A percentile compares a stretch with the other conserved stretches of the same genome.
Conservation (phyloP, 345 rosid genomes). For the Moricandia arvensis region DNA sequence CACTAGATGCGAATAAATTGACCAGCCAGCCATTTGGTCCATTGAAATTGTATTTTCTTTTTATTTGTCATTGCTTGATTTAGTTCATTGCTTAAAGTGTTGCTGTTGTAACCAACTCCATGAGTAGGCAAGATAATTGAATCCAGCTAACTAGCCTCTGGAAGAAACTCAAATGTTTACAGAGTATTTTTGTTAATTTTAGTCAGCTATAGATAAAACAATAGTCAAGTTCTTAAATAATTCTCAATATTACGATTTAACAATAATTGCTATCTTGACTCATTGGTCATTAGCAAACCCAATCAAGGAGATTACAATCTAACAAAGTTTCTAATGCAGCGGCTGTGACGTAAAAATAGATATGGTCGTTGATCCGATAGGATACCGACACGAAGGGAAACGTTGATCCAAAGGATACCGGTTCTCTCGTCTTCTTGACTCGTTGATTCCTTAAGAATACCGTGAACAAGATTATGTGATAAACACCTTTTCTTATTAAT, state of each 20-base stretch:
- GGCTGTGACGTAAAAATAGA: too few species aligned
- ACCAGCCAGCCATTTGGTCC: not conserved
- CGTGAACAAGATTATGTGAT: too few species aligned
- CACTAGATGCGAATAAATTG: not conserved
- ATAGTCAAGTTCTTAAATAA: not conserved
- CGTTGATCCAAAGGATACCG: too few species aligned
- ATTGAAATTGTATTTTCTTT: not conserved
- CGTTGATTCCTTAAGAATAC: too few species aligned
- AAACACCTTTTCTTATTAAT: too few species aligned
- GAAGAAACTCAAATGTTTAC: not conserved
- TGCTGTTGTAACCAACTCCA: constrained; percentile 31
- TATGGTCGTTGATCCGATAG: too few species aligned
- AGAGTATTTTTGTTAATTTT: not conserved
- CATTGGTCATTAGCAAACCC: not conserved
- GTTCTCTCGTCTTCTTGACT: too few species aligned
- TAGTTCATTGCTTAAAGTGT: not conserved
- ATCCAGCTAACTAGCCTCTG: constrained; percentile 23
- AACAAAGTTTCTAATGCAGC: not conserved
- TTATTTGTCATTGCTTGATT: constrained; percentile 2
- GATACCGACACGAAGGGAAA: too few species aligned
- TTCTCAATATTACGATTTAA: not conserved
- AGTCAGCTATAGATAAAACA: not conserved
- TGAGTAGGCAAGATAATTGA: constrained; percentile 32
- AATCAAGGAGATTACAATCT: not conserved
- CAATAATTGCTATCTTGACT: not conserved